A percentile compares a stretch with the other conserved stretches of the same genome.
Evolutionary conservation across 2,329 filamentous ascomycete species (phyloP).

Genomic region (Monosporascus sp.): DNA sequence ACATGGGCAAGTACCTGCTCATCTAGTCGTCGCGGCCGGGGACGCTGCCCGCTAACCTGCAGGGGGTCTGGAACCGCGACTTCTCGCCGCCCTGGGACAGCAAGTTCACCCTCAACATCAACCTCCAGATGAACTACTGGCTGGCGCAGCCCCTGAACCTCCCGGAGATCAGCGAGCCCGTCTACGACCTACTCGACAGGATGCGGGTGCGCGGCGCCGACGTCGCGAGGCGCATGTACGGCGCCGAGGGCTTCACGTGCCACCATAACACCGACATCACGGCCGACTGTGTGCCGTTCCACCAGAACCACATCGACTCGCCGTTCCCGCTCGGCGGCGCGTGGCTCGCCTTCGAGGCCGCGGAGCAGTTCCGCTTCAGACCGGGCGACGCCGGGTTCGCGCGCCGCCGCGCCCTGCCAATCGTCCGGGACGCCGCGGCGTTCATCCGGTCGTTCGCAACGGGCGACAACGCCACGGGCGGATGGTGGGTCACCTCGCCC

Average conservation of each 20-base stretch:
- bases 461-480: not conserved
- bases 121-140: slow-evolving; percentile 51
- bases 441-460: slow-evolving; percentile 2
- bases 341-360: slow-evolving; percentile 3
- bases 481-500: slow-evolving; percentile 3
- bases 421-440: slow-evolving; percentile 1
- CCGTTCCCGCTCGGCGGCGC: slow-evolving; percentile 4
- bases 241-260: slow-evolving; percentile 12
- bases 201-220: slow-evolving; percentile 17
- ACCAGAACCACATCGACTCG: slow-evolving; percentile 4
- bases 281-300: slow-evolving; percentile 13
- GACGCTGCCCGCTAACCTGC: slow-evolving; percentile 36
- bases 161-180: slow-evolving; percentile 20
- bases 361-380: slow-evolving; percentile 8
- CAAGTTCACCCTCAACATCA: slow-evolving; percentile 48
- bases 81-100: slow-evolving; percentile 40
- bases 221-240: slow-evolving; percentile 17
- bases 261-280: slow-evolving; percentile 22
- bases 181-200: slow-evolving; percentile 4
- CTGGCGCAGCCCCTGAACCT: slow-evolving; percentile 19
- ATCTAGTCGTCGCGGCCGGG: not conserved
- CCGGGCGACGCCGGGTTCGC: slow-evolving; percentile 1
- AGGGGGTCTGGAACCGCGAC: slow-evolving; percentile 39
- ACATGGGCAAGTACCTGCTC: slow-evolving; percentile 26
- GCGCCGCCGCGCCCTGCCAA: slow-evolving; percentile 1